Evolutionary conservation across 2,329 filamentous ascomycete species (phyloP), one percentile per base, ranked within the genome.

Genomic region (Colletotrichum falcatum): DNA sequence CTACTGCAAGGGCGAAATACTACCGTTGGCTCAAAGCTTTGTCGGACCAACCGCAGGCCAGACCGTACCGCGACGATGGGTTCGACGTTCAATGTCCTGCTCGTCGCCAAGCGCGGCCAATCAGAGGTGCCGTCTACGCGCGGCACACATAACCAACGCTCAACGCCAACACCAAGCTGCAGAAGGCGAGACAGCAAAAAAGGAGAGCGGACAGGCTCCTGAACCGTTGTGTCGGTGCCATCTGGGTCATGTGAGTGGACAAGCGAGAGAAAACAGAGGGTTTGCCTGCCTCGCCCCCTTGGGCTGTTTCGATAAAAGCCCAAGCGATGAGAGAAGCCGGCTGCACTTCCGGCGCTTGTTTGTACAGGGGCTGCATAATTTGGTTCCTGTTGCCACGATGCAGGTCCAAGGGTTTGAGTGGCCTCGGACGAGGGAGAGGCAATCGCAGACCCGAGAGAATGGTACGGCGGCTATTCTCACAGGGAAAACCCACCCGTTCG

Each of bases 41-140:
- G 23, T 14, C 26, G 28, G 48, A 54, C 64, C 68, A 71, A 71
- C 64, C 64, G 68, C 58, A 54, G 54, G 30, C 35, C 53, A 67
- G 37, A 30, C 28, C 39, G 64, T 71, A 46, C 53, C 64, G 68
- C 65, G 53, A 71, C 37, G 68, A 53, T 33, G 64, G 44, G 64
- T 54, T 63, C 58, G 67, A 67, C 54, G 58, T 42, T 35, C 59
- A 35, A 44, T 48, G 56, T 18, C 12, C 42, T 59, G 28, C 23
- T 54, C 30, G 65, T 71, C 64, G 68, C 65, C 68, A 71, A 70
- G 28, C 26, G 53, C 37, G 18, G 23, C 68, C 68, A 71, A 71
- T 71, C 44, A 59, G 44, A 56, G 30, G 53, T 28, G 46, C 16
- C 44, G 20, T n/a, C 53, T 71, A 71, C 68, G 68, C 68, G 68